Percentiles rank a stretch among this genome's conserved stretches.
These are phyloP conservation scores for Phellinidium pouzarii DNA, from an alignment of 1,284 basidiomycete genomes.

Conservation along the genomic window DNA sequence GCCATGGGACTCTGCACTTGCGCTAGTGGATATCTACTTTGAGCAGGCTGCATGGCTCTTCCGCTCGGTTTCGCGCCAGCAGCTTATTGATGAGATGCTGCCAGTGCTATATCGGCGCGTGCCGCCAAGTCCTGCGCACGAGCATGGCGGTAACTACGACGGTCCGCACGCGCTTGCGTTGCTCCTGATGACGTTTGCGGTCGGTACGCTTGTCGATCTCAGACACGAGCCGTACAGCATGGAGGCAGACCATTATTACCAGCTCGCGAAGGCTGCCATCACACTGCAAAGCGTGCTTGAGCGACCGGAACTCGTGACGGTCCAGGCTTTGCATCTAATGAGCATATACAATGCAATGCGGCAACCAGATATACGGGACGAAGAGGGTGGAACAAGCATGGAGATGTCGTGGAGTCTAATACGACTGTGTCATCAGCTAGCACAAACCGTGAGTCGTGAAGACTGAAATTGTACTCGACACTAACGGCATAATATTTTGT, in stretches of 20 bases:
- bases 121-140: conserved; percentile 2
- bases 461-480: neutral
- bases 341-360: conserved; percentile 23
- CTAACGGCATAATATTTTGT: neutral
- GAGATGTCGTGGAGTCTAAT: conserved; percentile 19
- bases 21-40: conserved; percentile 11
- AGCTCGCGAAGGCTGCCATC: conserved; percentile 23
- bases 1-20: conserved; percentile 11
- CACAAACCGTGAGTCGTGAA: conserved; percentile 12
- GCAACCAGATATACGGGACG: conserved; percentile 19
- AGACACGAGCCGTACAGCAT: conserved; percentile 21
- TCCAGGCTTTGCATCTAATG: conserved; percentile 21
- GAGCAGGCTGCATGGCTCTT: conserved; percentile 18
- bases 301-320: conserved; percentile 19
- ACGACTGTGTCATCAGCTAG: conserved; percentile 14
- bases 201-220: conserved; percentile 23
- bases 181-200: conserved; percentile 21
- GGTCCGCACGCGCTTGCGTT: conserved; percentile 20
- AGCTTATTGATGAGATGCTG: conserved; percentile 17
- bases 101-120: conserved; percentile 12
- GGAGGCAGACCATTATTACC: conserved; percentile 25
- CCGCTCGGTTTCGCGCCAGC: conserved; percentile 11
- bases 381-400: conserved; percentile 20
- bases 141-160: neutral
- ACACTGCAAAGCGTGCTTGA: conserved; percentile 18